A percentile compares a stretch with the other conserved stretches of the same genome.
phyloP scores from a whole-genome alignment of 345 rosid genomes.

The Eucalyptus sp. region DNA sequence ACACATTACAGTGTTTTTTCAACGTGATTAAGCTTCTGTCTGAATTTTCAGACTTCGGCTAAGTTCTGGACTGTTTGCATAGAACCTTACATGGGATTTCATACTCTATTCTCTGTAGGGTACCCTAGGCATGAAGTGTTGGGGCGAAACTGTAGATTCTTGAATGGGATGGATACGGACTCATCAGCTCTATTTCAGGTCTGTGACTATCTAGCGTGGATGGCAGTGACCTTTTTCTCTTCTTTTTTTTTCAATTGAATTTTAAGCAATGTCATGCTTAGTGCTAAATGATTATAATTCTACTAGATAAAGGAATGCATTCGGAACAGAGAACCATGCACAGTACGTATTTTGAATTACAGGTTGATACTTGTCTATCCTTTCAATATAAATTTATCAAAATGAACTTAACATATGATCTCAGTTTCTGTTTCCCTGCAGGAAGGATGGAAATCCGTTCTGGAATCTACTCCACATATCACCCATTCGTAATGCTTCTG shows the following conservation, averaged over 20 bases:
- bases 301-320: slow-evolving; percentile 64
- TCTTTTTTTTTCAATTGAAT: neutral
- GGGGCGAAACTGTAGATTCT: slow-evolving; percentile 64
- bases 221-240: neutral
- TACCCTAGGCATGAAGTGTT: slow-evolving; percentile 77
- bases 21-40: neutral
- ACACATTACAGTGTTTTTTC: neutral
- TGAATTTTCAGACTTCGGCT: neutral
- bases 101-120: slow-evolving; percentile 23
- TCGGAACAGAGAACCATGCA: slow-evolving; percentile 56
- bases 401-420: neutral
- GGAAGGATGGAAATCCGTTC: slow-evolving; percentile 73
- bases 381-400: neutral
- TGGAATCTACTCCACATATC: slow-evolving; percentile 94
- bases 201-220: neutral
- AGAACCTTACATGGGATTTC: neutral
- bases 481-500: slow-evolving; percentile 87
- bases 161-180: slow-evolving; percentile 70
- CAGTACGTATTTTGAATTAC: slow-evolving; percentile 91
- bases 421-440: slow-evolving; percentile 10
- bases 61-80: neutral
- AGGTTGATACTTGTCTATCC: slow-evolving; percentile 51
- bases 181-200: slow-evolving; percentile 45
- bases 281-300: neutral
- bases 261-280: neutral